Evolutionary conservation across 371 early-diverging fungal species (phyloP).

Genomic region (Homolaphlyctis polyrhiza): DNA sequence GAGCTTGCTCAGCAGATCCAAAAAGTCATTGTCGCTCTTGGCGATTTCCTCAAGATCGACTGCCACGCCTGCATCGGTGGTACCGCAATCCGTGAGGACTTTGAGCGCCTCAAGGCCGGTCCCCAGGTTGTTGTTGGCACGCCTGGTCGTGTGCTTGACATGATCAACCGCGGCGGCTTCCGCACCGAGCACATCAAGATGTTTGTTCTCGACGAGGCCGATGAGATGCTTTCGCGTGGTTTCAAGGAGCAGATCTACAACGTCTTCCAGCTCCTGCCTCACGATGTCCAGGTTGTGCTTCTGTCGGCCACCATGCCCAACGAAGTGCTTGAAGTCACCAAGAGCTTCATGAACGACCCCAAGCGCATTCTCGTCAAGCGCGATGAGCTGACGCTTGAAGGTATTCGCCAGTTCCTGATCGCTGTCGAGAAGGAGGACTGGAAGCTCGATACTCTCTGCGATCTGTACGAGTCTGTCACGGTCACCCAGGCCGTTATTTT

Average conservation of each 20-base stretch:
- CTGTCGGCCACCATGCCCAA: slow-evolving; percentile 96
- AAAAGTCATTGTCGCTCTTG: slow-evolving; percentile 84
- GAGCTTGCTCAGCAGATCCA: slow-evolving; percentile 98
- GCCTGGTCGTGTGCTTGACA: slow-evolving; percentile 98
- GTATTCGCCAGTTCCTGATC: slow-evolving; percentile 98
- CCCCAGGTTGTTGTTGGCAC: slow-evolving; percentile 97
- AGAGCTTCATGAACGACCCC: slow-evolving; percentile 97
- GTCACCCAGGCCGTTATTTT: slow-evolving; percentile 99
- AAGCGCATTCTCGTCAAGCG: slow-evolving; percentile 99
- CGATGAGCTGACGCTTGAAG: slow-evolving; percentile 99
- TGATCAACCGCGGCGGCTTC: slow-evolving; percentile 90
- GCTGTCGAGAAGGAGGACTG: slow-evolving; percentile 94
- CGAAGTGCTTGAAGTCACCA: slow-evolving; percentile 95
- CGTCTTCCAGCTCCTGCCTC: slow-evolving; percentile 89
- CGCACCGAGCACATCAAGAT: slow-evolving; percentile 88
- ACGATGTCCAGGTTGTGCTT: slow-evolving; percentile 93
- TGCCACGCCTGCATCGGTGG: slow-evolving; percentile 98
- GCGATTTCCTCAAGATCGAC: slow-evolving; percentile 89
- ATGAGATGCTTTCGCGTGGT: slow-evolving; percentile 95
- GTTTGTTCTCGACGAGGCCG: slow-evolving; percentile 99
- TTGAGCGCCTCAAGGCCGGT: slow-evolving; percentile 76
- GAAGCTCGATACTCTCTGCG: slow-evolving; percentile 96
- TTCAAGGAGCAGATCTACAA: slow-evolving; percentile 99
- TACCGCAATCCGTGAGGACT: slow-evolving; percentile 88
- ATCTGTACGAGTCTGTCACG: slow-evolving; percentile 92